Conservation (phyloP, 2,329 filamentous ascomycete genomes). For the Alternaria longipes region DNA sequence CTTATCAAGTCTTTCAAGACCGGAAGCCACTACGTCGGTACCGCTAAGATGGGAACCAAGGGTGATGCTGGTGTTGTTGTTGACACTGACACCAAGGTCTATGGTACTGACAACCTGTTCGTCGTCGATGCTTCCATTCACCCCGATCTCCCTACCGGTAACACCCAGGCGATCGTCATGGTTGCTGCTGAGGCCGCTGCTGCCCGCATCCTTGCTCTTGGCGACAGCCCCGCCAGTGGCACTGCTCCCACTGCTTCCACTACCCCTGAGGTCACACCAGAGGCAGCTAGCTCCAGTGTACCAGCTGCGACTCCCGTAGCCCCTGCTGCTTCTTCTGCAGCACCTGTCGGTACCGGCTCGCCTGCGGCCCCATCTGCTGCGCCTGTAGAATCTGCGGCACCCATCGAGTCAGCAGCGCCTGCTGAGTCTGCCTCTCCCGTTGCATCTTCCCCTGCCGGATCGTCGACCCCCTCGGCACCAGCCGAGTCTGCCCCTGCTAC, state of each 20-base stretch:
- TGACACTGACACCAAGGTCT: conserved; percentile 53
- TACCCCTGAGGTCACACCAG: conserved; percentile 10
- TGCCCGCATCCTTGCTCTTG: conserved; percentile 59
- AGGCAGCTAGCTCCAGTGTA: conserved; percentile 1
- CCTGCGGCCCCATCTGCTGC: conserved; percentile 16
- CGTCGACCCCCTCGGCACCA: conserved; percentile 8
- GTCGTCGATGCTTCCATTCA: conserved; percentile 63
- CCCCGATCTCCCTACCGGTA: conserved; percentile 73
- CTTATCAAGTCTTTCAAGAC: conserved; percentile 45
- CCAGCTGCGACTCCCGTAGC: conserved; percentile 1
- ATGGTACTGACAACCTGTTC: conserved; percentile 55
- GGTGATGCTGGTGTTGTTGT: conserved; percentile 54
- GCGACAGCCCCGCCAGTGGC: conserved; percentile 26
- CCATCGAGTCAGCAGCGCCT: conserved; percentile 13
- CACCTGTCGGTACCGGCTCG: conserved; percentile 4
- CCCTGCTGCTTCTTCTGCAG: conserved; percentile 4
- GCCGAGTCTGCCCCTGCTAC: conserved; percentile 8
- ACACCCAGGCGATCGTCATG: conserved; percentile 72
- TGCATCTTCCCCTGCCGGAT: not conserved
- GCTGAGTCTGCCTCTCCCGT: conserved; percentile 10
- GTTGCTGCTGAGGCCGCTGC: conserved; percentile 70
- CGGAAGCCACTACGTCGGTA: conserved; percentile 58
- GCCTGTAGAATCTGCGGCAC: conserved; percentile 12
- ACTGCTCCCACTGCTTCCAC: conserved; percentile 8
- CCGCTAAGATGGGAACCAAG: conserved; percentile 62